Conservation (phyloP, 805 yeast species). For the Debaryomyces maramus region DNA sequence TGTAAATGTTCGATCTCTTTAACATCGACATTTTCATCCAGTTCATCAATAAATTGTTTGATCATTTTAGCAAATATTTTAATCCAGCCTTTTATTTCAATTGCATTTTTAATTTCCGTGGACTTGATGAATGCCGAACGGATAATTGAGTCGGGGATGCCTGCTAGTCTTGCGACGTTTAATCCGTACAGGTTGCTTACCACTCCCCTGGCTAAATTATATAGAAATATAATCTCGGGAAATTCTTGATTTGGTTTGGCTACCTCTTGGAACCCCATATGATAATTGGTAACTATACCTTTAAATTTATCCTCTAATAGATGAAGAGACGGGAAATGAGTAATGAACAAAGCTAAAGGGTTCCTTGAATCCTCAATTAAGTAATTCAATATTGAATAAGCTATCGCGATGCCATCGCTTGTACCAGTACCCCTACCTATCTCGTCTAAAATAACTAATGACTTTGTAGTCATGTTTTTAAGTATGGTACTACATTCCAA, state of each 20-base stretch:
- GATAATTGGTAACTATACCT: slow-evolving; percentile 54
- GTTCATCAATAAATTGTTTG: background rate
- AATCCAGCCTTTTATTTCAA: slow-evolving; percentile 15
- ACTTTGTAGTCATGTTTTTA: slow-evolving; percentile 49
- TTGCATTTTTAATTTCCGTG: slow-evolving; percentile 33
- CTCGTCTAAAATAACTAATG: slow-evolving; percentile 70
- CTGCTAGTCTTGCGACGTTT: slow-evolving; percentile 80
- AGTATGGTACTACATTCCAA: slow-evolving; percentile 63
- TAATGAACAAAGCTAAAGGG: slow-evolving; percentile 73
- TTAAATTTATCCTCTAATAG: slow-evolving; percentile 45
- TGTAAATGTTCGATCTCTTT: slow-evolving; percentile 5
- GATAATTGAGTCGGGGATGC: slow-evolving; percentile 50
- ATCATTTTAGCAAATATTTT: slow-evolving; percentile 4
- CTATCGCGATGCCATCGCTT: slow-evolving; percentile 78
- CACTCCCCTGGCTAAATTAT: slow-evolving; percentile 37
- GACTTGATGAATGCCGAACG: slow-evolving; percentile 38
- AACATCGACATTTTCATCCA: slow-evolving; percentile 1
- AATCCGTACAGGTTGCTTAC: slow-evolving; percentile 72
- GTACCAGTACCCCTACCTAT: slow-evolving; percentile 79
- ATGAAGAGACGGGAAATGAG: slow-evolving; percentile 76
- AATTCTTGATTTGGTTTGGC: slow-evolving; percentile 28
- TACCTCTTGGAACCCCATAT: slow-evolving; percentile 63
- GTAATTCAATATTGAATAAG: slow-evolving; percentile 67
- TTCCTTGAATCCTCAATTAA: slow-evolving; percentile 37
- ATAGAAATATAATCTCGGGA: slow-evolving; percentile 41